Percentiles rank a stretch among this genome's conserved stretches.
These are phyloP conservation scores for Wickerhamomyces hampshirensis DNA, from an alignment of 805 yeast species.

Conservation along the genomic window DNA sequence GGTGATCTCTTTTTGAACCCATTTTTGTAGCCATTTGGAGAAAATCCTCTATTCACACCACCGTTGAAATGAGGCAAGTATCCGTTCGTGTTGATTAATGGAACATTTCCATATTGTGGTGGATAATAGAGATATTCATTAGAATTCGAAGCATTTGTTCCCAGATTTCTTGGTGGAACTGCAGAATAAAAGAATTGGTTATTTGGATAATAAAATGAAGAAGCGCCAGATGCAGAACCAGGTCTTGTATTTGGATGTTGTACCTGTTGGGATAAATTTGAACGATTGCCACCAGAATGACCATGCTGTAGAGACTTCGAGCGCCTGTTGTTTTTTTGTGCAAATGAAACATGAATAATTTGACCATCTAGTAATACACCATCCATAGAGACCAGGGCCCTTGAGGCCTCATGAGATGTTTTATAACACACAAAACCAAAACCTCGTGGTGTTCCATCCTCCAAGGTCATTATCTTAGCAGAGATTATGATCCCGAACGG, in stretches of 20 bases:
- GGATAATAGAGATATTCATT: background rate
- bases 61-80: background rate
- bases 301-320: background rate
- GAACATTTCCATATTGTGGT: background rate
- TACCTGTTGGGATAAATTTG: background rate
- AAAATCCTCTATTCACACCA: background rate
- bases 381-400: conserved; percentile 63
- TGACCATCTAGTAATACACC: conserved; percentile 49
- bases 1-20: background rate
- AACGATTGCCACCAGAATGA: background rate
- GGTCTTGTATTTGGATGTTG: background rate
- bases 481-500: conserved; percentile 46
- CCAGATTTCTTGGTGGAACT: too few relatives aligned
- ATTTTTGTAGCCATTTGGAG: background rate
- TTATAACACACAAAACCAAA: conserved; percentile 76
- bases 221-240: background rate
- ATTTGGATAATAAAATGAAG: background rate
- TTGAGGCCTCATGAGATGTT: conserved; percentile 54
- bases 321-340: conserved; percentile 59
- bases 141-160: too few relatives aligned
- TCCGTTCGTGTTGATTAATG: background rate
- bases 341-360: conserved; percentile 61
- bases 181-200: too few relatives aligned
- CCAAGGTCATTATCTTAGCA: conserved; percentile 46
- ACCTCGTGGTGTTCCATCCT: conserved; percentile 47